phyloP scores from a whole-genome alignment of 495 filamentous ascomycete species.

The Annulohypoxylon stygium region DNA sequence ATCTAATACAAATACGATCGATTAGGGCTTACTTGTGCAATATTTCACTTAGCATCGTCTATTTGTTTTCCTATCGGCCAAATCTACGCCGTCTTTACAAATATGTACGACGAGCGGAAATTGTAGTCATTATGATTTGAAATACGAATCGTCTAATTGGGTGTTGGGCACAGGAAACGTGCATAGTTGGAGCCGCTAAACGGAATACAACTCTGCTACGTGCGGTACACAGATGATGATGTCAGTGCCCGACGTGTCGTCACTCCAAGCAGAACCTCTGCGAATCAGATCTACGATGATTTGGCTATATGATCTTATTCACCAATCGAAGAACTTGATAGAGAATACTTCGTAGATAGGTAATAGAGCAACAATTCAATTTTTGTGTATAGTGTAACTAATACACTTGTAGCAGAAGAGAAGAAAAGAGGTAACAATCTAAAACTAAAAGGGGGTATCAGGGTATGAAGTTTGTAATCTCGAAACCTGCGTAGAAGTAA shows the following conservation, averaged over 20 bases:
- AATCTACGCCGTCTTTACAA: constrained; percentile 13
- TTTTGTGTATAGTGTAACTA: constrained; percentile 8
- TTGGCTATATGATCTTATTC: neutral
- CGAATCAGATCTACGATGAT: neutral
- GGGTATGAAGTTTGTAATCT: constrained; percentile 38
- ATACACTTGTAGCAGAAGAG: constrained; percentile 18
- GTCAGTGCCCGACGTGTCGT: constrained; percentile 33
- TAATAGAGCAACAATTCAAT: constrained; percentile 16
- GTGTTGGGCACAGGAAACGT: constrained; percentile 14
- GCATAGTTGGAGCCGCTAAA: constrained; percentile 33
- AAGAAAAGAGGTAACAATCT: constrained; percentile 28
- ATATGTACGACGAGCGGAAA: constrained; percentile 12
- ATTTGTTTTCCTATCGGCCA: neutral
- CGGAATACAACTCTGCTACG: constrained; percentile 24
- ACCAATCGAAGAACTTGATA: neutral
- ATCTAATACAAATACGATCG: neutral
- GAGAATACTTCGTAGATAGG: neutral
- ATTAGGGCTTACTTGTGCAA: neutral
- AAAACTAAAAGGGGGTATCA: constrained; percentile 41
- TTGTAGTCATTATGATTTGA: constrained; percentile 27
- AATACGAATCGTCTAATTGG: constrained; percentile 42
- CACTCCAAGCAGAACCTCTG: neutral
- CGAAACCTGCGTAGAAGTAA: constrained; percentile 33
- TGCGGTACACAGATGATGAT: constrained; percentile 33
- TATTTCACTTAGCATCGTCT: neutral